phyloP scores from a whole-genome alignment of 768 basidiomycete species.

The Trametopsis cervina region DNA sequence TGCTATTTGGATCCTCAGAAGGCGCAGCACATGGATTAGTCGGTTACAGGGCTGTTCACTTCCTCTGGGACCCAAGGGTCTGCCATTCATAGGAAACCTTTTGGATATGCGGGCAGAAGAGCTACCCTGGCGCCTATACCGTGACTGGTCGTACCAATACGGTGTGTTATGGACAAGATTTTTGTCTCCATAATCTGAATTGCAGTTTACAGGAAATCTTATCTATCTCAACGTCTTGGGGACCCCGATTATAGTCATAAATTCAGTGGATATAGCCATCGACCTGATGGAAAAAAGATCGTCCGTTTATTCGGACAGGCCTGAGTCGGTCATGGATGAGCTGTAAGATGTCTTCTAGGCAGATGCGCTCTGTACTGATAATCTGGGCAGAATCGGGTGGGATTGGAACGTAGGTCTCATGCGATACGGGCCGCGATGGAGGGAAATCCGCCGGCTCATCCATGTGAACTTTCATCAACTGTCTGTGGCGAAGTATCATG shows the following conservation, averaged over 20 bases:
- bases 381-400: neutral
- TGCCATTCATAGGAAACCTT: constrained; percentile 8
- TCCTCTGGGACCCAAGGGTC: constrained; percentile 7
- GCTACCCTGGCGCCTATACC: constrained; percentile 2
- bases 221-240: constrained; percentile 15
- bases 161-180: neutral
- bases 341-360: neutral
- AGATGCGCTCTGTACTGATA: neutral
- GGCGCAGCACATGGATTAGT: too few relatives aligned
- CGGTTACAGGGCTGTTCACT: too few relatives aligned
- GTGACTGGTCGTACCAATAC: constrained; percentile 3
- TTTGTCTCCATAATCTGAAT: too few relatives aligned
- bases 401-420: neutral
- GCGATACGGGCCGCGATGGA: neutral
- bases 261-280: constrained; percentile 1
- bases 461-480: too few relatives aligned
- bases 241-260: constrained; percentile 7
- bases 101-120: neutral
- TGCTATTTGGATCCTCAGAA: too few relatives aligned
- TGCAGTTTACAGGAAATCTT: neutral
- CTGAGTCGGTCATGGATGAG: constrained; percentile 2
- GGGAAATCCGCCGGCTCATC: neutral
- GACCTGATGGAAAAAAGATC: constrained; percentile 13
- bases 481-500: too few relatives aligned
- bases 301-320: constrained; percentile 10